phyloP scores from a whole-genome alignment of 805 yeast genomes.

The Monosporozyma unispora region DNA sequence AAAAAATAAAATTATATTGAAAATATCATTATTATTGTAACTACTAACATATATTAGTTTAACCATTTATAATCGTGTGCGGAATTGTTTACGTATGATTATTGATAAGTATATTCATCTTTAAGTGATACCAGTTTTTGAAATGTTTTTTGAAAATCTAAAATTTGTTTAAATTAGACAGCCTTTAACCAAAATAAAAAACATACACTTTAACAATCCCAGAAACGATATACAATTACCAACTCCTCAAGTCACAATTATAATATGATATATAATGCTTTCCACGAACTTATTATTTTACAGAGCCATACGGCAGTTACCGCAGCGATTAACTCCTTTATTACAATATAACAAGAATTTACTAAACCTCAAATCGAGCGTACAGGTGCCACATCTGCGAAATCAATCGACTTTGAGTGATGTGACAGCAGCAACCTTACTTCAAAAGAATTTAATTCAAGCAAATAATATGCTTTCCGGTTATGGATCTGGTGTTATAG shows the following conservation, averaged over 20 bases:
- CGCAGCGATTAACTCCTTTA: not conserved
- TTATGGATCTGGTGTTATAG: conserved; percentile 36
- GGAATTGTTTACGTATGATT: too few relatives aligned
- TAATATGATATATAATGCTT: not conserved
- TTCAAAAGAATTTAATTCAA: conserved; percentile 34
- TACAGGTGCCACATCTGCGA: not conserved
- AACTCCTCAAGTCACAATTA: not conserved
- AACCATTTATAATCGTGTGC: too few relatives aligned
- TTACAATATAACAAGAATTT: not conserved
- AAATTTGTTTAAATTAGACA: too few relatives aligned
- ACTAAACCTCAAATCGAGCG: not conserved
- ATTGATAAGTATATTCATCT: too few relatives aligned
- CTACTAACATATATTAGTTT: too few relatives aligned
- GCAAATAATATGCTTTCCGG: conserved; percentile 28
- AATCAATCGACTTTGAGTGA: conserved; percentile 1
- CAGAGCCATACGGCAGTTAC: not conserved
- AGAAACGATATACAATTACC: too few relatives aligned
- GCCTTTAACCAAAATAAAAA: too few relatives aligned
- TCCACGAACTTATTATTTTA: not conserved
- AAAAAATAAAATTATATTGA: not conserved
- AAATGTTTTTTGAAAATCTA: too few relatives aligned
- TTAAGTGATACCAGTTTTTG: too few relatives aligned
- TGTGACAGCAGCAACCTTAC: conserved; percentile 23
- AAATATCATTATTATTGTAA: too few relatives aligned
- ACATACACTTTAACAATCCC: too few relatives aligned